Conservation (phyloP, 148 eudicot species). For the Chenopodium berlandieri region DNA sequence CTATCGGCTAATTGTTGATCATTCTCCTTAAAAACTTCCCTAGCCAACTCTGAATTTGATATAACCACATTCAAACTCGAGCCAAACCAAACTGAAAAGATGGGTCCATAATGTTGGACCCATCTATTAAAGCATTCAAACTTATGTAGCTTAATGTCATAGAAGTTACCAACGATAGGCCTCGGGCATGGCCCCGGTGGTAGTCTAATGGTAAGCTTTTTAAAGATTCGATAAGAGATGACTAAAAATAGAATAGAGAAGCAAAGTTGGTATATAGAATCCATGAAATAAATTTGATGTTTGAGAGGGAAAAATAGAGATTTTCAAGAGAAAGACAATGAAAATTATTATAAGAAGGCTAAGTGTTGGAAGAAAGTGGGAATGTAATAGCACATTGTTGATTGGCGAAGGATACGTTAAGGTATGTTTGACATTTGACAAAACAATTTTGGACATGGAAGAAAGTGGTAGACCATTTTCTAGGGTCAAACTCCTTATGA, state of each 20-base stretch:
- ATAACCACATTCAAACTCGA: constrained; percentile 35
- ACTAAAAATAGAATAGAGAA: constrained; percentile 16
- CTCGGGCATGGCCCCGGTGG: constrained; percentile 39
- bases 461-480: constrained; percentile 27
- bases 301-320: background rate
- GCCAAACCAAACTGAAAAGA: constrained; percentile 39
- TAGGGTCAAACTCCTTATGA: background rate
- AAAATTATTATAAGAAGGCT: background rate
- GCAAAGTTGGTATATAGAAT: constrained; percentile 18
- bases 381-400: background rate
- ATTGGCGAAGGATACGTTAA: background rate
- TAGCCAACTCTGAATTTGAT: constrained; percentile 38
- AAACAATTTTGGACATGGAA: constrained; percentile 11
- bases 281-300: constrained; percentile 14
- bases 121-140: constrained; percentile 27
- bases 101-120: constrained; percentile 30
- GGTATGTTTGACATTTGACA: background rate
- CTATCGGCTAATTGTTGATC: constrained; percentile 38
- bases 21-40: constrained; percentile 38
- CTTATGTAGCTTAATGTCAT: constrained; percentile 15
- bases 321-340: background rate
- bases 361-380: constrained; percentile 12
- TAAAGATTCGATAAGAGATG: constrained; percentile 24
- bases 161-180: constrained; percentile 26
- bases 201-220: constrained; percentile 25